phyloP scores from a whole-genome alignment of 257 asterid species.

The Nemophila menziesii region DNA sequence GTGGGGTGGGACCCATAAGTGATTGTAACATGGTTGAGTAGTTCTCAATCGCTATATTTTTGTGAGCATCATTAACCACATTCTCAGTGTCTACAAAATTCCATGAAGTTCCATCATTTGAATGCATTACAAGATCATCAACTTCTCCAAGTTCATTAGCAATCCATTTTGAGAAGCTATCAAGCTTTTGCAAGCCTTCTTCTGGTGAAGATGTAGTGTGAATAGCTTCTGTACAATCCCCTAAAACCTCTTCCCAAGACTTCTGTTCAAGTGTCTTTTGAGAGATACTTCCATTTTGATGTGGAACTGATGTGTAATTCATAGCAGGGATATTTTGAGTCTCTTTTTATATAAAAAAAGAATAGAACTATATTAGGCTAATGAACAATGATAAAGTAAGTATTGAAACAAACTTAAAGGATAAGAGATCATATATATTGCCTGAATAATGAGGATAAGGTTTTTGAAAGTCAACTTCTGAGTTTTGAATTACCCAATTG shows the following conservation, averaged over 20 bases:
- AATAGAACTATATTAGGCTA: not conserved
- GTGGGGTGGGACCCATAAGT: constrained; percentile 37
- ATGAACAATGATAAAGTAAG: too few relatives aligned
- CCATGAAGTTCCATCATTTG: constrained; percentile 62
- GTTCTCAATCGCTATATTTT: constrained; percentile 30
- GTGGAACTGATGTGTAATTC: constrained; percentile 29
- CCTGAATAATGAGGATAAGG: constrained; percentile 45
- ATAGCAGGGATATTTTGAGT: constrained; percentile 23
- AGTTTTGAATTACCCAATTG: constrained; percentile 15
- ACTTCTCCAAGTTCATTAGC: constrained; percentile 72
- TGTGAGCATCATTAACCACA: constrained; percentile 44
- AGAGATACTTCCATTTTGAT: constrained; percentile 22
- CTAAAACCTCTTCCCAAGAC: constrained; percentile 47
- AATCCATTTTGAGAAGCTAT: constrained; percentile 92
- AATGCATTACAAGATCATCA: constrained; percentile 47
- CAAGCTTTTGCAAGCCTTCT: constrained; percentile 86
- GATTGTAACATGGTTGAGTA: constrained; percentile 37
- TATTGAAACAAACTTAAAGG: constrained; percentile 1
- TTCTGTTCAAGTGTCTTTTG: constrained; percentile 30
- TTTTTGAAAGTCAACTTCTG: constrained; percentile 35
- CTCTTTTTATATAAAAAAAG: constrained; percentile 20
- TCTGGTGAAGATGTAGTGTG: constrained; percentile 8
- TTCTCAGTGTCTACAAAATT: constrained; percentile 47
- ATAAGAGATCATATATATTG: constrained; percentile 16
- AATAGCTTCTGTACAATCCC: constrained; percentile 39